Base-by-base conservation (phyloP, 768 basidiomycete genomes). In the Pleurotus citrinopileatus region DNA sequence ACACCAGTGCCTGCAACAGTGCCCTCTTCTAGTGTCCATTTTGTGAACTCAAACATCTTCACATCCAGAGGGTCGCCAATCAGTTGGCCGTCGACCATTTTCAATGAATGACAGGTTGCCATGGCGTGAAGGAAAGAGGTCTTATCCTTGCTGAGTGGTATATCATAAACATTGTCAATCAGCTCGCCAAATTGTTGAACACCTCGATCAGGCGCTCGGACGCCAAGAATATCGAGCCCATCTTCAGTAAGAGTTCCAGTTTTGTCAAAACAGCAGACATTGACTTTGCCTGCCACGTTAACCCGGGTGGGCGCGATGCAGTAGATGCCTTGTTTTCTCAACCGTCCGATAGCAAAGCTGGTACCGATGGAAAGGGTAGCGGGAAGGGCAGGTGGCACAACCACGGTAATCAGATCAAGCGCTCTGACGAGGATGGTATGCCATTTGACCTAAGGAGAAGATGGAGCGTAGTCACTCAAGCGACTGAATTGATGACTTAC, bases 241-340 rank as follows among this genome's bases (percentile, higher is more conserved):
- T 99, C 97, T 69, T 99, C 97, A 1, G 97, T 99, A 20, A 99
- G 78, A 7, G 97, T 99, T 6, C 97, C 97, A 1, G 97, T 99
- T 73, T 99, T 99, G 76, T 99, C 97, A 63, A 99, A 99, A 65
- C 95, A 98, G 62, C 94, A 94, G 8, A 98, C 88, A 59, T 98
- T 98, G 71, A 98, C 77, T 72, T 97, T 95, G 8, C 97, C 97
- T 1, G 86, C 92, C 42, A 99, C 83, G 62, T 99, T 99, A 62
- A 99, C 90, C 43, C 97, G 77, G 60, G 87, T 94, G 0, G 97
- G 97, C 0, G 97, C 94, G 57, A 98, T 98, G 68, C 97, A 99
- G 74, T 89, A 98, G 52, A 99, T 90, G 10, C 89, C 91, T 23
- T 77, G 72, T 65, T 89, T 92, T 47, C 94, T 87, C 15, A 99